Percentiles rank a stretch among this genome's conserved stretches.
These are phyloP conservation scores for Termitomyces sp. DNA, from an alignment of 768 basidiomycete species.

Conservation along the genomic window DNA sequence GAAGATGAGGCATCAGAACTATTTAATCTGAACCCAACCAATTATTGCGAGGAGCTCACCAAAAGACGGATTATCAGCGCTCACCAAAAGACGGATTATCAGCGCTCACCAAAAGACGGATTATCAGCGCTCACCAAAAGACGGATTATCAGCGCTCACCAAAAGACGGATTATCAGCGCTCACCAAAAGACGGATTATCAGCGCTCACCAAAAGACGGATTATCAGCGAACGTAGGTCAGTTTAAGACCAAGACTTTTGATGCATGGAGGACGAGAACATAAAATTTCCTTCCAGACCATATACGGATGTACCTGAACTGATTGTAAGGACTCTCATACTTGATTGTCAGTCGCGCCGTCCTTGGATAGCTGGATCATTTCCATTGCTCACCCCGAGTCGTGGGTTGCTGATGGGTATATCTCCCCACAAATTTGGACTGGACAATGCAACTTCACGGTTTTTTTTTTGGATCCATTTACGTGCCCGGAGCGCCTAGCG, in stretches of 20 bases:
- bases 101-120: too few relatives aligned
- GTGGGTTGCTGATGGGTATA: neutral
- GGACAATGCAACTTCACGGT: neutral
- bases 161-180: too few relatives aligned
- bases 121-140: too few relatives aligned
- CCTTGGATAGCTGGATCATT: neutral
- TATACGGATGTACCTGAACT: neutral
- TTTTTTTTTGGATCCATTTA: too few relatives aligned
- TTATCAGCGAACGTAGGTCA: neutral
- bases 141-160: too few relatives aligned
- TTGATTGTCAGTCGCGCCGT: neutral
- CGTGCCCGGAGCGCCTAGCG: too few relatives aligned
- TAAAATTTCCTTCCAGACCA: neutral
- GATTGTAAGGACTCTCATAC: too few relatives aligned
- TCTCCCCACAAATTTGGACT: neutral
- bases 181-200: too few relatives aligned
- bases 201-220: too few relatives aligned
- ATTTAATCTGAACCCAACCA: neutral
- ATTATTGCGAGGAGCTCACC: neutral
- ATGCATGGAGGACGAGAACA: neutral
- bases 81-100: too few relatives aligned
- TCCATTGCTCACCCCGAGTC: neutral
- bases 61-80: too few relatives aligned
- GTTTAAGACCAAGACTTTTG: neutral
- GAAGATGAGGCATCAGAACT: neutral